Conservation (phyloP, 805 yeast species). For the Debaryomyces tyrocola region DNA sequence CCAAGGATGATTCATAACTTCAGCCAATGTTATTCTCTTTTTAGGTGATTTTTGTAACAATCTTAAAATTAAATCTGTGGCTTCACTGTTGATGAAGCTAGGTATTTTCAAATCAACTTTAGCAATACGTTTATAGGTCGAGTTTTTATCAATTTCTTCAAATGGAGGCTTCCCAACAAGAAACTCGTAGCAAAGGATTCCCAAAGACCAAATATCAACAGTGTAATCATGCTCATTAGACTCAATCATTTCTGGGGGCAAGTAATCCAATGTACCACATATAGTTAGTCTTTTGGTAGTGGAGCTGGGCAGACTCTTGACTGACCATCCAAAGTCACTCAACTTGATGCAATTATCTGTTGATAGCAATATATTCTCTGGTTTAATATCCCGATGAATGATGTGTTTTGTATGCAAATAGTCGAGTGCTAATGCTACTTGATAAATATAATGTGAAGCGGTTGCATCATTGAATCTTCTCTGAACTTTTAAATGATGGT, state of each 20-base stretch:
- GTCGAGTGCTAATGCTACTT: constrained; percentile 75
- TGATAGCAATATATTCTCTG: constrained; percentile 84
- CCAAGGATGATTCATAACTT: constrained; percentile 83
- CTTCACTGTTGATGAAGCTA: constrained; percentile 64
- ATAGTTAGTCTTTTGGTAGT: constrained; percentile 63
- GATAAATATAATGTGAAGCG: constrained; percentile 79
- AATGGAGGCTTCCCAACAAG: constrained; percentile 90
- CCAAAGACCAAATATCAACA: constrained; percentile 93
- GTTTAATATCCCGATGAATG: constrained; percentile 91
- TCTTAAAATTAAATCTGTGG: constrained; percentile 66
- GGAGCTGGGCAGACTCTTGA: constrained; percentile 24
- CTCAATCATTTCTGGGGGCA: constrained; percentile 95
- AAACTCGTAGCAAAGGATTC: constrained; percentile 81
- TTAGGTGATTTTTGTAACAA: constrained; percentile 70
- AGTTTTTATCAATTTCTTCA: constrained; percentile 74
- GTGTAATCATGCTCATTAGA: constrained; percentile 72
- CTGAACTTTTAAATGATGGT: constrained; percentile 63
- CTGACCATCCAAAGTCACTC: constrained; percentile 97
- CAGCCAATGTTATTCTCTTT: constrained; percentile 58
- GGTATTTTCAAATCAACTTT: constrained; percentile 79
- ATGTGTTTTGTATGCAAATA: constrained; percentile 79
- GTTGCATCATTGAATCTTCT: constrained; percentile 69
- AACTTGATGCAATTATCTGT: constrained; percentile 75
- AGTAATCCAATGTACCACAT: constrained; percentile 92
- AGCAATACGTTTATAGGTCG: constrained; percentile 79